Conservation (phyloP, 2,329 filamentous ascomycete genomes). For the Sordariomycetes sp. region DNA sequence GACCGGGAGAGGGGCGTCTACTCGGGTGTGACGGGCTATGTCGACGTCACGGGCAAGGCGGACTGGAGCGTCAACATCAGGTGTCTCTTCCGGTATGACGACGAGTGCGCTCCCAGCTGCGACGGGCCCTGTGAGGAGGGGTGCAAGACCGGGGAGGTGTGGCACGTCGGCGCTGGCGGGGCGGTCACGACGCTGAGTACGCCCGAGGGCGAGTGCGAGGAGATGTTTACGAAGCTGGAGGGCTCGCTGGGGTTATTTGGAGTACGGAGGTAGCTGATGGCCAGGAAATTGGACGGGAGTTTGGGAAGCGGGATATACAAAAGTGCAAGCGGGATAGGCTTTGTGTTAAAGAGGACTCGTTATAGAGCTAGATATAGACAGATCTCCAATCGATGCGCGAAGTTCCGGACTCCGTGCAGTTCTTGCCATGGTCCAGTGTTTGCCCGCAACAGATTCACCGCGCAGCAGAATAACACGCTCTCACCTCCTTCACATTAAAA, state of each 20-base stretch:
- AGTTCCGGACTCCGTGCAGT: neutral
- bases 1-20: slow-evolving; percentile 59
- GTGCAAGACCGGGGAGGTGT: slow-evolving; percentile 35
- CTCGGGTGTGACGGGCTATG: slow-evolving; percentile 79
- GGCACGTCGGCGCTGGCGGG: slow-evolving; percentile 81
- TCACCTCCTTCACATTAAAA: neutral
- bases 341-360: slow-evolving; percentile 7
- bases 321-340: neutral
- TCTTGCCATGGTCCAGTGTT: neutral
- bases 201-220: slow-evolving; percentile 68
- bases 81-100: slow-evolving; percentile 62
- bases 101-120: slow-evolving; percentile 27
- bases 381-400: slow-evolving; percentile 1
- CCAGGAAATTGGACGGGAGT: slow-evolving; percentile 10
- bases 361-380: slow-evolving; percentile 1
- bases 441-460: neutral
- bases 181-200: slow-evolving; percentile 80
- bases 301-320: slow-evolving; percentile 11
- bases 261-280: neutral
- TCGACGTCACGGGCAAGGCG: slow-evolving; percentile 71
- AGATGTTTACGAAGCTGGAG: slow-evolving; percentile 71
- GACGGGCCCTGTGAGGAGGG: slow-evolving; percentile 11
- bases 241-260: slow-evolving; percentile 39
- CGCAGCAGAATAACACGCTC: neutral
- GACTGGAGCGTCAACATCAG: slow-evolving; percentile 90